A percentile compares a stretch with the other conserved stretches of the same genome.
Conservation (phyloP, 1,139 yeast genomes). For the Taphrina communis region DNA sequence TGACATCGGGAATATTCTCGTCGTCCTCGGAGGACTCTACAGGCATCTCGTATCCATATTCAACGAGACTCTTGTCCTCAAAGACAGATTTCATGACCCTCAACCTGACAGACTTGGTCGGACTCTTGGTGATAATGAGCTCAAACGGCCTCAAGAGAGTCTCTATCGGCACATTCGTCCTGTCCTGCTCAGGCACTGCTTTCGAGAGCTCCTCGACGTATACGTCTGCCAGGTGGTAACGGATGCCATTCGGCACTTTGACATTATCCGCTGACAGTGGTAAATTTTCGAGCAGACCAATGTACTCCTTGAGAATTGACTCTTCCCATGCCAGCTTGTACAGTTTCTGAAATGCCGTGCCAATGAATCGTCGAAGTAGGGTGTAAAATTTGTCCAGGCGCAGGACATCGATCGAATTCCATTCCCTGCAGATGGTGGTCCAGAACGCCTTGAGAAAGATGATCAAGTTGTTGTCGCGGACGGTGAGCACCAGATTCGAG, state of each 20-base stretch:
- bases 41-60: constrained; percentile 30
- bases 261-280: constrained; percentile 55
- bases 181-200: constrained; percentile 58
- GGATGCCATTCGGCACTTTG: constrained; percentile 69
- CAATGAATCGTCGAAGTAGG: constrained; percentile 75
- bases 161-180: constrained; percentile 60
- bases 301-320: constrained; percentile 58
- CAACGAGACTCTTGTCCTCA: constrained; percentile 64
- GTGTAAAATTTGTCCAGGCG: constrained; percentile 87
- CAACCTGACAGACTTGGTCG: constrained; percentile 68
- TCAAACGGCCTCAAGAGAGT: constrained; percentile 65
- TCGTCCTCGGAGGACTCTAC: constrained; percentile 12
- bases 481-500: constrained; percentile 61
- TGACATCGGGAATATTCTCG: constrained; percentile 13
- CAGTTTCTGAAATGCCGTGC: constrained; percentile 61
- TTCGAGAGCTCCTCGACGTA: constrained; percentile 82
- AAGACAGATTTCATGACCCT: constrained; percentile 71
- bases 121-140: constrained; percentile 58
- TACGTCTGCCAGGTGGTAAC: constrained; percentile 84
- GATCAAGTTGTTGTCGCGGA: constrained; percentile 57
- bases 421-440: constrained; percentile 77
- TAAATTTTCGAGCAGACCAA: constrained; percentile 51
- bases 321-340: constrained; percentile 63
- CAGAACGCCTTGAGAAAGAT: constrained; percentile 78
- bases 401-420: constrained; percentile 79